phyloP scores from a whole-genome alignment of 306 rosid genomes.

The Quercus berberidifolia region DNA sequence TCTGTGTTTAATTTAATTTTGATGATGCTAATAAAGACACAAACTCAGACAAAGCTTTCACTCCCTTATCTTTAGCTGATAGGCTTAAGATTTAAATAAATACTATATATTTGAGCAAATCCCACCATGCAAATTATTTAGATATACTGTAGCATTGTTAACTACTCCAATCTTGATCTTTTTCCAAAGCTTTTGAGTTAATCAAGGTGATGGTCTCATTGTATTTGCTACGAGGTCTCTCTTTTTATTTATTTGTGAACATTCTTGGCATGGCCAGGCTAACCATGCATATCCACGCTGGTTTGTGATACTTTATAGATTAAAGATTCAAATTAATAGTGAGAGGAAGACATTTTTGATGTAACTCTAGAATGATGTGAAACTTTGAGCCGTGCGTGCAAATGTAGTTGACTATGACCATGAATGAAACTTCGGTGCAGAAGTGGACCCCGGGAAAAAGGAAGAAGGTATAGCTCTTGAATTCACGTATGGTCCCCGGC shows the following conservation, averaged over 20 bases:
- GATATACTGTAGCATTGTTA: too few relatives aligned
- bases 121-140: background rate
- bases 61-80: slow-evolving; percentile 27
- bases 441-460: background rate
- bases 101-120: slow-evolving; percentile 1
- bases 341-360: background rate
- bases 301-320: background rate
- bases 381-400: slow-evolving; percentile 4
- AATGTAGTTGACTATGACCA: background rate
- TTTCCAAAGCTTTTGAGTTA: background rate
- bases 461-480: background rate
- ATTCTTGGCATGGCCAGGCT: background rate
- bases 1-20: background rate
- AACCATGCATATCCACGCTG: background rate
- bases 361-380: background rate
- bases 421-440: background rate
- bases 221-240: background rate
- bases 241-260: background rate
- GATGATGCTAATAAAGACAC: slow-evolving; percentile 10
- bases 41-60: slow-evolving; percentile 20
- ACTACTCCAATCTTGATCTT: background rate
- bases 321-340: background rate
- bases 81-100: background rate
- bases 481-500: background rate
- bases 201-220: background rate